phyloP scores from a whole-genome alignment of 352 stramenopile species.

The Aphanomyces astaci region DNA sequence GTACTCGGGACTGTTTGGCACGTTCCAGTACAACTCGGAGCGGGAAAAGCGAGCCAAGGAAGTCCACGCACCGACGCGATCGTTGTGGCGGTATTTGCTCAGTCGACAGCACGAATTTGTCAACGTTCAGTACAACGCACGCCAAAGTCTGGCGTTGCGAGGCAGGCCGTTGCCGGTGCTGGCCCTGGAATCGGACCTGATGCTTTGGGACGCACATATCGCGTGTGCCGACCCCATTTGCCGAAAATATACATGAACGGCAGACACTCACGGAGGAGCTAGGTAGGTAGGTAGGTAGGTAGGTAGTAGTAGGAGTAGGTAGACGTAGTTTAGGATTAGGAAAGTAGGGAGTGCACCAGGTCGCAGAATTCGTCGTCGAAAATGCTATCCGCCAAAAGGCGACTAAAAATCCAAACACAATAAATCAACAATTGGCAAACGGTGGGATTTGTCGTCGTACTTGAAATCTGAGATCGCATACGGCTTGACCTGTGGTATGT shows the following conservation, averaged over 20 bases:
- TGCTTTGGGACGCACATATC: constrained; percentile 78
- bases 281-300: not conserved
- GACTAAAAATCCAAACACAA: constrained; percentile 61
- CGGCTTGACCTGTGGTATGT: not conserved
- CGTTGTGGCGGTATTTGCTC: constrained; percentile 62
- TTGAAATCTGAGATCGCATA: constrained; percentile 36
- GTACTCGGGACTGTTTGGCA: constrained; percentile 96
- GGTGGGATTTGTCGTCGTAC: constrained; percentile 27
- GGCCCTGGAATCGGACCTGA: constrained; percentile 58
- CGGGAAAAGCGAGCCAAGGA: constrained; percentile 65
- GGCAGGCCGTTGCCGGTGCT: not conserved
- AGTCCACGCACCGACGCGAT: constrained; percentile 46
- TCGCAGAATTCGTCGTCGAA: constrained; percentile 4
- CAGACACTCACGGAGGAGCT: not conserved
- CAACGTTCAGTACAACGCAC: constrained; percentile 74
- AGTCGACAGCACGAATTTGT: constrained; percentile 56
- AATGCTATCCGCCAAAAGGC: constrained; percentile 29
- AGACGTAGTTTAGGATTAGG: not conserved
- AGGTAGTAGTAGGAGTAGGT: not conserved
- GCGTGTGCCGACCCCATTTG: constrained; percentile 76
- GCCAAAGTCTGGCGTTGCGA: constrained; percentile 41
- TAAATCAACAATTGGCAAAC: constrained; percentile 38
- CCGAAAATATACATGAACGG: constrained; percentile 67
- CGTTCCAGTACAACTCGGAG: constrained; percentile 96
- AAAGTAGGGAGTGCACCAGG: not conserved